These are phyloP conservation scores for Verbascum thapsus DNA, from an alignment of 257 asterid genomes.

Conservation along the genomic window DNA sequence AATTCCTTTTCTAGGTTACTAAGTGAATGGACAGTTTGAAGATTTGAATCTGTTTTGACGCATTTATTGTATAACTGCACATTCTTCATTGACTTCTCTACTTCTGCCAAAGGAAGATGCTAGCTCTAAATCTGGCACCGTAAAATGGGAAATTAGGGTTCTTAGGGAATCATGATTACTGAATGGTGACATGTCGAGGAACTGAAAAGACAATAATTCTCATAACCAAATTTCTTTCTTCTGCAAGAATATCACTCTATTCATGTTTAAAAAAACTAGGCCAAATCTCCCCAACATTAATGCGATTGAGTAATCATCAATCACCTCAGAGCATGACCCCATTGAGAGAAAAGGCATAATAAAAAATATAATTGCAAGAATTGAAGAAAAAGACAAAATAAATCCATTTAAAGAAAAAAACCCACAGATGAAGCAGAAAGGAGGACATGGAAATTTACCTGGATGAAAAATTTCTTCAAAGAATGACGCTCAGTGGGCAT, in stretches of 20 bases:
- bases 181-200: slow-evolving; percentile 36
- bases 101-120: slow-evolving; percentile 24
- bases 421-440: slow-evolving; percentile 5
- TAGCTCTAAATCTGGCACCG: slow-evolving; percentile 31
- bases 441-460: slow-evolving; percentile 41
- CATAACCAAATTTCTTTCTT: slow-evolving; percentile 41
- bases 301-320: slow-evolving; percentile 27
- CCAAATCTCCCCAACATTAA: slow-evolving; percentile 34
- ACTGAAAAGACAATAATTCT: slow-evolving; percentile 55
- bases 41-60: too few species aligned
- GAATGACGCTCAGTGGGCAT: slow-evolving; percentile 37
- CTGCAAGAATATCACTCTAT: slow-evolving; percentile 27
- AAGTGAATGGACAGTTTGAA: too few species aligned
- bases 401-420: not conserved
- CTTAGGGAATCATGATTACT: slow-evolving; percentile 37
- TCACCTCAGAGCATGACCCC: slow-evolving; percentile 19
- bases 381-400: not conserved
- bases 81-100: slow-evolving; percentile 7
- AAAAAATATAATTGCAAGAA: too few species aligned
- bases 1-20: slow-evolving; percentile 16
- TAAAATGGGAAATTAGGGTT: slow-evolving; percentile 29
- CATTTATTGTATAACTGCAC: too few species aligned
- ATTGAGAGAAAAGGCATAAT: too few species aligned
- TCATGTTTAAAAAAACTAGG: slow-evolving; percentile 16
- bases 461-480: slow-evolving; percentile 35